Percentiles rank a stretch among this genome's conserved stretches.
Evolutionary conservation across 169 alveolate species (phyloP).

Genomic region (Babesia ovata): DNA sequence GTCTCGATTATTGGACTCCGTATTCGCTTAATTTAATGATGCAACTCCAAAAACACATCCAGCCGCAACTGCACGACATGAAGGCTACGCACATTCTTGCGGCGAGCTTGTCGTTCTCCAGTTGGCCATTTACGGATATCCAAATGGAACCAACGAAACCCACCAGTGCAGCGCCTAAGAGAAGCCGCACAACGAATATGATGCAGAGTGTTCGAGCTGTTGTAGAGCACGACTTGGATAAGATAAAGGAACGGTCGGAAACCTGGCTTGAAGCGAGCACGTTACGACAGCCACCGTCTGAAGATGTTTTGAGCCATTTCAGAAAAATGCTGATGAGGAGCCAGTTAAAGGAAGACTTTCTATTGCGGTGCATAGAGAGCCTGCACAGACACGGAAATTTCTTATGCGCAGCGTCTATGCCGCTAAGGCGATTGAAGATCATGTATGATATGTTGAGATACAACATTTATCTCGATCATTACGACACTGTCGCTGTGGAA

Average conservation of each 20-base stretch:
- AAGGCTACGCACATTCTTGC: slow-evolving; percentile 57
- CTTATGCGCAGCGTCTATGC: slow-evolving; percentile 34
- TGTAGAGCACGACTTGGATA: slow-evolving; percentile 7
- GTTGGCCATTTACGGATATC: slow-evolving; percentile 49
- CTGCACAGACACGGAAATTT: slow-evolving; percentile 44
- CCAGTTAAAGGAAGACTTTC: slow-evolving; percentile 61
- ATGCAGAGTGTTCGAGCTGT: neutral
- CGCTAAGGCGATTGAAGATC: slow-evolving; percentile 38
- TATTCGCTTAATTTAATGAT: slow-evolving; percentile 52
- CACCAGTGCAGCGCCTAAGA: neutral
- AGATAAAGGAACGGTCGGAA: slow-evolving; percentile 1
- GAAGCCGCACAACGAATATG: neutral
- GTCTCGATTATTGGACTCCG: slow-evolving; percentile 63
- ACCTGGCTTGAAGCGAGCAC: slow-evolving; percentile 25
- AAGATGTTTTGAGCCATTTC: slow-evolving; percentile 4
- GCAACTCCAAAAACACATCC: slow-evolving; percentile 43
- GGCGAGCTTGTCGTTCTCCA: slow-evolving; percentile 32
- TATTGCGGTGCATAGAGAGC: slow-evolving; percentile 48
- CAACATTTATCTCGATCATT: slow-evolving; percentile 26
- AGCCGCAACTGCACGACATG: slow-evolving; percentile 65
- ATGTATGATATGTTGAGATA: slow-evolving; percentile 38
- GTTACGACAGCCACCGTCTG: neutral
- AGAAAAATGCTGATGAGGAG: slow-evolving; percentile 26
- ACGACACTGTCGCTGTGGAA: slow-evolving; percentile 1
- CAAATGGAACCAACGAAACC: slow-evolving; percentile 14